Evolutionary conservation across 2,329 filamentous ascomycete species (phyloP).

Genomic region (Pseudogymnoascus destructans): DNA sequence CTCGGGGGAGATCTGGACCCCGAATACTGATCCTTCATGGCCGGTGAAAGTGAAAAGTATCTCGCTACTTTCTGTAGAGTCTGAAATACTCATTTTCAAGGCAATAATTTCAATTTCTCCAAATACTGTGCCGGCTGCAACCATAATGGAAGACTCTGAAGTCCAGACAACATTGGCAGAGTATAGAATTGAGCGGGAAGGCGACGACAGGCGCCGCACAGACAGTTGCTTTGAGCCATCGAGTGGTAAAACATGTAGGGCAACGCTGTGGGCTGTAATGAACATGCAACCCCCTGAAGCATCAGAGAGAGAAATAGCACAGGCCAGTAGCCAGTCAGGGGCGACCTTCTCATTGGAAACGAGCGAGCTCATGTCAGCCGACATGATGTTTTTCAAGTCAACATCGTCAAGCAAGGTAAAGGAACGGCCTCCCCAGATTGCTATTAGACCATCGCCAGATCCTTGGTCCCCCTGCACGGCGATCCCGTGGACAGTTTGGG

Average conservation of each 20-base stretch:
- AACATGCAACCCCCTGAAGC: conserved; percentile 38
- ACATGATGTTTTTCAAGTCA: conserved; percentile 14
- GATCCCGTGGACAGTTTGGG: conserved; percentile 66
- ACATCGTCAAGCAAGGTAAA: conserved; percentile 28
- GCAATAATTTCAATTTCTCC: conserved; percentile 87
- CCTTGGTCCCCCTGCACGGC: conserved; percentile 27
- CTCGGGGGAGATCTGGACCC: conserved; percentile 60
- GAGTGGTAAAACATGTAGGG: conserved; percentile 38
- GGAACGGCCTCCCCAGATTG: conserved; percentile 59
- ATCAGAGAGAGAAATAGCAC: conserved; percentile 36
- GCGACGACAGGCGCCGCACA: conserved; percentile 39
- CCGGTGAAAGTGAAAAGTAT: conserved; percentile 44
- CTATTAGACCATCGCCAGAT: conserved; percentile 25
- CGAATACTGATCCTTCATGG: conserved; percentile 91
- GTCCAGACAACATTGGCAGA: conserved; percentile 62
- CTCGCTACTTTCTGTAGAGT: conserved; percentile 25
- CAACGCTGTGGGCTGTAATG: conserved; percentile 78
- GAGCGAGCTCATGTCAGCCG: conserved; percentile 13
- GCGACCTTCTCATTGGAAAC: conserved; percentile 32
- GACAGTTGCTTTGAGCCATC: conserved; percentile 26
- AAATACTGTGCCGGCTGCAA: conserved; percentile 85
- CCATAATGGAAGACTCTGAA: conserved; percentile 45
- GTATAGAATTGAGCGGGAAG: conserved; percentile 76
- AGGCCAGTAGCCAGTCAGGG: conserved; percentile 70
- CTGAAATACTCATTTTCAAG: conserved; percentile 38